Evolutionary conservation across 148 eudicot genomes (phyloP), one percentile per base, ranked within the genome.

Genomic region (Hydrangea macrophylla): DNA sequence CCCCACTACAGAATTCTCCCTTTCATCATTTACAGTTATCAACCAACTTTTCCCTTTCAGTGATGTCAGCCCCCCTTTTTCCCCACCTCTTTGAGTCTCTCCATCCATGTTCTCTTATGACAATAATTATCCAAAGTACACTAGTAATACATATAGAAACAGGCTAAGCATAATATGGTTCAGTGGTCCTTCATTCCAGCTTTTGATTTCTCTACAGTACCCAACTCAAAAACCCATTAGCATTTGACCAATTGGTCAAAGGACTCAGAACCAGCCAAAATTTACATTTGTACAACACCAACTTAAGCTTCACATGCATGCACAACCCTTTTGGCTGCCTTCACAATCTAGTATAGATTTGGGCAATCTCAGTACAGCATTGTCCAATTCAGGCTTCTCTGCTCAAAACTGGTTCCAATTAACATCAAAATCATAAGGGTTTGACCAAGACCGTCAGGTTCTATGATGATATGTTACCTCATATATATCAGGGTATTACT

Each of bases 361-460:
- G 39, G 4, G 39, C 24, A 23, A 7, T 3, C 28, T 56, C 32
- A 56, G 9, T 22, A 3, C 26, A 53, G 18, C 33, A 11, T 28
- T 28, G 13, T 10, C 18, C 20, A 26, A 28, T 33, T 56, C 35
- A 26, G 60, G 8, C 20, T 28, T 35, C 39, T 35, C 39, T 35
- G 39, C 39, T 35, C 8, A 35, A 8, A 35, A 4, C 39, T 35
- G 4, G 39, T 35, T 8, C 39, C 4, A 35, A 56, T n/a, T 10
- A 13, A 28, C 32, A 33, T 56, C 60, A n/a, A 12, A 56, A 56
- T 56, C 60, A 56, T 26, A 56, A 11, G n/a, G 33, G 60, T 56
- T 56, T 56, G 60, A 56, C 60, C 60, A 28, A 26, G 60, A 56
- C 33, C 8, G n/a, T n/a, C n/a, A n/a, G n/a, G n/a, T n/a, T n/a